phyloP scores from a whole-genome alignment of 163 green algal genomes.

The Prototheca wickerhamii region DNA sequence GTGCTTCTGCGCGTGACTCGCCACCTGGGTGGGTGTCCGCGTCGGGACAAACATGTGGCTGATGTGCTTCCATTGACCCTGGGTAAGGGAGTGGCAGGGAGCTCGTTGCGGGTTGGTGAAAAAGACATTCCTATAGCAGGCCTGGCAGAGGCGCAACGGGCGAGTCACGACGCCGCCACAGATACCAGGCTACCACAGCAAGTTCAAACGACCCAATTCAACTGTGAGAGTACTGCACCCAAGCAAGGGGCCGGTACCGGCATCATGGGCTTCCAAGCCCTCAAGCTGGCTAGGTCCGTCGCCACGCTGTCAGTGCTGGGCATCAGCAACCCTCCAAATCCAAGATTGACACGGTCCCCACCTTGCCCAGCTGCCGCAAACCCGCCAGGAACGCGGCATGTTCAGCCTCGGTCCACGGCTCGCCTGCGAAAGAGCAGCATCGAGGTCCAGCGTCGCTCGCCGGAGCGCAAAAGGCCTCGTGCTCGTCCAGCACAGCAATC shows the following conservation, averaged over 20 bases:
- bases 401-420: slow-evolving; percentile 69
- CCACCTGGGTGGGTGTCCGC: slow-evolving; percentile 75
- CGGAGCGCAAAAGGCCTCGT: not conserved
- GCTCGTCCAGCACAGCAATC: not conserved
- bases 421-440: slow-evolving; percentile 19
- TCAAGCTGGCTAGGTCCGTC: no score
- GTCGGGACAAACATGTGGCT: slow-evolving; percentile 60
- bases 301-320: no score
- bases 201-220: no score
- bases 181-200: no score
- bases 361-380: slow-evolving; percentile 68
- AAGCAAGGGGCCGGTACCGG: no score
- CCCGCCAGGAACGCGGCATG: slow-evolving; percentile 67
- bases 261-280: no score
- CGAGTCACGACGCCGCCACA: no score
- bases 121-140: not conserved
- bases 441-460: not conserved
- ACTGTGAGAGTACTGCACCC: no score
- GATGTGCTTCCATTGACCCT: slow-evolving; percentile 79
- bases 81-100: slow-evolving; percentile 4
- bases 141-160: no score
- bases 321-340: slow-evolving; percentile 1
- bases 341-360: slow-evolving; percentile 7
- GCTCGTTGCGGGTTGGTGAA: not conserved
- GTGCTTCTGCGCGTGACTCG: slow-evolving; percentile 80